Percentiles rank a stretch among this genome's conserved stretches.
Evolutionary conservation across 176 grass and related monocot species (phyloP).

Genomic region (Eleusine coracana): DNA sequence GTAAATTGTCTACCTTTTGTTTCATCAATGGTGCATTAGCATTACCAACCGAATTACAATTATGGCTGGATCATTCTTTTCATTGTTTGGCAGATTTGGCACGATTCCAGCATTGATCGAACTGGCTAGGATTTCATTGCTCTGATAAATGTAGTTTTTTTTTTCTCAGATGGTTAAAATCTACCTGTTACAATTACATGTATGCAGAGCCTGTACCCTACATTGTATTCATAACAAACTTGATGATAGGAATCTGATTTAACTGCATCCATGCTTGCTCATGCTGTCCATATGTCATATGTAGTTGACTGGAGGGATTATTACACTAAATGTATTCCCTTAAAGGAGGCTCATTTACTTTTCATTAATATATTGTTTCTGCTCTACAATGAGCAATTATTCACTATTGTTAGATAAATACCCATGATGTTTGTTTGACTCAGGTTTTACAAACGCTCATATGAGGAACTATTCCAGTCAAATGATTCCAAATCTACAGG

Average conservation of each 20-base stretch:
- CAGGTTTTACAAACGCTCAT: constrained; percentile 92
- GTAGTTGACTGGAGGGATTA: background rate
- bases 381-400: constrained; percentile 7
- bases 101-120: background rate
- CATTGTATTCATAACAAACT: background rate
- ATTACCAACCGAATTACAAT: background rate
- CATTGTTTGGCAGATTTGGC: background rate
- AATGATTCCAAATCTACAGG: constrained; percentile 52
- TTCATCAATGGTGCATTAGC: background rate
- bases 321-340: background rate
- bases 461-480: constrained; percentile 77
- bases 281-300: background rate
- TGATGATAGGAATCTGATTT: background rate
- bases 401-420: constrained; percentile 8
- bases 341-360: constrained; percentile 24
- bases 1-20: background rate
- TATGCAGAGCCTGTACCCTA: background rate
- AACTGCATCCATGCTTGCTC: background rate
- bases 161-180: background rate
- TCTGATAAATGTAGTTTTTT: background rate
- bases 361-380: background rate
- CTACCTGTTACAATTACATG: constrained; percentile 5
- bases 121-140: background rate
- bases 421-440: constrained; percentile 30
- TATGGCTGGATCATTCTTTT: background rate